Base-by-base conservation (phyloP, 2,329 filamentous ascomycete genomes). In the Fusarium multiceps region DNA sequence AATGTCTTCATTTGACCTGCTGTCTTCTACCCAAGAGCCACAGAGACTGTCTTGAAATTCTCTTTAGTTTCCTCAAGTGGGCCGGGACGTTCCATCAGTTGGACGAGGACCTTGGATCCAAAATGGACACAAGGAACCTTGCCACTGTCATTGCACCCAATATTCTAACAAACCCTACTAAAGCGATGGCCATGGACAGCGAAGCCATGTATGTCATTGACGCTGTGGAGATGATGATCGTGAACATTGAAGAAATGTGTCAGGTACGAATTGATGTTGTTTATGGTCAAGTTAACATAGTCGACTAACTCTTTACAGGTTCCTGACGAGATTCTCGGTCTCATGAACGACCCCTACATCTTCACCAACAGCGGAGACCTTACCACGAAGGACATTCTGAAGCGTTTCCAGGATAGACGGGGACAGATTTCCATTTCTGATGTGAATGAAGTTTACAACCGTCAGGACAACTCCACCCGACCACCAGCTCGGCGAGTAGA, bases 51-150 rank as follows among this genome's bases (percentile, higher is more conserved):
- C 90, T 99, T 80, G 96, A 99, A 81, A 94, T 99, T 43, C 82
- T 99, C 3, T 98, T 98, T 82, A 92, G 90, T 53, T 99, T 99
- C 85, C 86, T 99, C 48, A 97, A 97, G 76, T 99, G 96, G 95
- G 93, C 94, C 7, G 94, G 94, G 7, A 97, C 94, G 3, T 99
- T 99, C 84, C 95, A 97, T 68, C 94, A 98, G 77, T 90, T 99
- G 16, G 96, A 99, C 74, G 96, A 99, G 76, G 96, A 99, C 78
- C 92, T 92, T 23, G 96, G 96, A 27, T 98, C 95, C 74, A 98
- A 98, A 85, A 99, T 99, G 96, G 96, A 99, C 78, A 92, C 97
- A 55, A 94, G 97, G 83, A 99, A 99, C 77, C 87, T 99, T 68
- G 93, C 96, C 6, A 98, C 97, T 5, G 96, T 99, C 68, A 98